A percentile compares a stretch with the other conserved stretches of the same genome.
These are phyloP conservation scores for Nemophila menziesii DNA, from an alignment of 257 asterid genomes.

Conservation along the genomic window DNA sequence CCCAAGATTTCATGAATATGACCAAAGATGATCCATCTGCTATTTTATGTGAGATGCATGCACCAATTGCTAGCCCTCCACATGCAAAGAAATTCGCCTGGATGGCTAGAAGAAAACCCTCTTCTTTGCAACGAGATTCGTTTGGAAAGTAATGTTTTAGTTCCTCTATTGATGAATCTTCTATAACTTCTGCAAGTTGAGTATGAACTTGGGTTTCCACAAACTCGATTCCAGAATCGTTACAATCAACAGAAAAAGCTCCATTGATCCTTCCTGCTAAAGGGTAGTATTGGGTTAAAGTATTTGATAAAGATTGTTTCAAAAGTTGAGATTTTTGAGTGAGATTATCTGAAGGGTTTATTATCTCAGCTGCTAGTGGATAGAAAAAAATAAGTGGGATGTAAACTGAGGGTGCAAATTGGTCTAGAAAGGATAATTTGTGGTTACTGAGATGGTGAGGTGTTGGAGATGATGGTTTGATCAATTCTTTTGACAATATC, in stretches of 20 bases:
- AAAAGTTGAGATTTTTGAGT: conserved; percentile 10
- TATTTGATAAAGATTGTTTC: conserved; percentile 23
- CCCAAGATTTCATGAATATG: conserved; percentile 32
- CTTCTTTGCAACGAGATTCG: neutral
- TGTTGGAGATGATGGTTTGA: conserved; percentile 37
- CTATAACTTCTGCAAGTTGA: conserved; percentile 5
- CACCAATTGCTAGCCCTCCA: conserved; percentile 27
- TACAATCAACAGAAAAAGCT: conserved; percentile 20
- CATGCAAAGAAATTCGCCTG: conserved; percentile 26
- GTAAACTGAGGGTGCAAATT: conserved; percentile 20
- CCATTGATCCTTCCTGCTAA: conserved; percentile 23
- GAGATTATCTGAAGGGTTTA: neutral
- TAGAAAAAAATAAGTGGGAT: conserved; percentile 27
- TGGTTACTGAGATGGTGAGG: conserved; percentile 17
- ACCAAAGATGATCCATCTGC: conserved; percentile 26
- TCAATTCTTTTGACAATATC: conserved; percentile 19
- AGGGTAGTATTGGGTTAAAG: conserved; percentile 23
- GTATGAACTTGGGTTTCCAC: conserved; percentile 20
- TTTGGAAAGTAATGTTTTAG: conserved; percentile 2
- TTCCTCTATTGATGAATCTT: conserved; percentile 6
- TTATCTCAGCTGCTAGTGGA: conserved; percentile 9
- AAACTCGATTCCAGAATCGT: conserved; percentile 26
- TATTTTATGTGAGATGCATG: conserved; percentile 20
- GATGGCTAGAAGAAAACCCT: conserved; percentile 10
- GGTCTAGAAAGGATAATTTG: conserved; percentile 28